Evolutionary conservation across 1,139 yeast genomes (phyloP), one percentile per base, ranked within the genome.

Genomic region (Kodamaea suecica): DNA sequence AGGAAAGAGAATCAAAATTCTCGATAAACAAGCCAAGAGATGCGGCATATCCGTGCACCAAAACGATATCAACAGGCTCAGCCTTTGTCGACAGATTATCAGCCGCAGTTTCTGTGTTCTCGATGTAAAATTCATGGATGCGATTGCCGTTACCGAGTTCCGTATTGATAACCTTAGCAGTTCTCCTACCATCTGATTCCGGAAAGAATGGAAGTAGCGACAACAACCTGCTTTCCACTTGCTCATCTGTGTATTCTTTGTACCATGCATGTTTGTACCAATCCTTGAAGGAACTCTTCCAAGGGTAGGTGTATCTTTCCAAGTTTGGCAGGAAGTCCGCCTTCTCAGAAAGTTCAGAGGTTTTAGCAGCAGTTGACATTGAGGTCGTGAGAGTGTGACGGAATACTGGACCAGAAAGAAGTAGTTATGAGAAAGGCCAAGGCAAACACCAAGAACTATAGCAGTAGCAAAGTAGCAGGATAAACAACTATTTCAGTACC

Each of bases 141-240:
- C 56, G 67, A 31, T 49, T 50, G 19, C 55, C 58, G 13, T 40
- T 32, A 4, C 48, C 47, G 17, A 46, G 30, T 15, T 45, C 49
- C 12, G 84, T 76, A 45, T 78, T 61, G 17, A 73, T 54, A 11
- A 77, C 53, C 16, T 61, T 47, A 1, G 83, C 80, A 7, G 44
- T 45, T 28, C 86, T 61, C 24, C 56, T 65, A 5, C 73, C 77
- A 47, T 76, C 79, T 0, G 72, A 47, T 20, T 64, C 57, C 0
- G 90, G 85, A 51, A 59, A 79, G 50, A 81, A 80, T 2, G 86
- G 78, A 11, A 82, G 56, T 24, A 61, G 52, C 6, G 79, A 68
- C 30, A 70, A 57, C 13, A 70, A 47, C n/a, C 53, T 50, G 7
- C 42, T 34, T 38, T 69, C 75, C 3, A 58, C 69, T 9, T 40